Base-by-base conservation (phyloP, 768 basidiomycete genomes). In the Pulveroboletus sp. region DNA sequence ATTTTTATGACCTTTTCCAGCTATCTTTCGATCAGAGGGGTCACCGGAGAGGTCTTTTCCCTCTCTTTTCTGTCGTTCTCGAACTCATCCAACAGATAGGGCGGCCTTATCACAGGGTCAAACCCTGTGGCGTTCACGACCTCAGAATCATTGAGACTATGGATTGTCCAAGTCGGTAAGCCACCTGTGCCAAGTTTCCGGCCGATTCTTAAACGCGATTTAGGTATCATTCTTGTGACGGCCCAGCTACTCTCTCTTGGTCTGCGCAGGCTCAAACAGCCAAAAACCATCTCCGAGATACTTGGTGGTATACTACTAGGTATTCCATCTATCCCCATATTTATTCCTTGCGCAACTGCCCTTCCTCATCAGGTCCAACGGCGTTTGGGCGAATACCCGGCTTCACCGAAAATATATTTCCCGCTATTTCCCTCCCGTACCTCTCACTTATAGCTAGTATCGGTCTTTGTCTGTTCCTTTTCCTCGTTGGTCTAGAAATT, bases 401-500 rank as follows among this genome's bases (percentile, higher is more conserved):
- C 8, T 98, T 98, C 70, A 85, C 92, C 1, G 46, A 86, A 35
- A 82, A 84, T 63, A 83, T 96, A 45, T 98, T 98, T 67, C 93
- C 95, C 0, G 1, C 64, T 0, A 71, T 72, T 0, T 93, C 91
- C 0, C 65, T 78, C 6, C 76, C 93, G 0, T 94, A 85, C 64
- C 81, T 98, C 17, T 83, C 82, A 47, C 83, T 98, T 22, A 83
- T 87, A 16, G 89, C 95, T 13, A 89, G 90, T 58, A 89, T 98
- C 52, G 95, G 90, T 7, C 77, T 91, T 5, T 85, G 85, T 55
- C 79, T 93, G 38, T 93, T 92, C 70, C 79, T 97, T 13, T 97
- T 96, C 72, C 78, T 97, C 51, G 86, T 97, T 37, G 95, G 95
- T 4, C 82, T 95, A 24, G 89, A 92, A 72, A 92, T 96, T 49